Evolutionary conservation across 495 filamentous ascomycete species (phyloP).

Genomic region (Niebla homalea): DNA sequence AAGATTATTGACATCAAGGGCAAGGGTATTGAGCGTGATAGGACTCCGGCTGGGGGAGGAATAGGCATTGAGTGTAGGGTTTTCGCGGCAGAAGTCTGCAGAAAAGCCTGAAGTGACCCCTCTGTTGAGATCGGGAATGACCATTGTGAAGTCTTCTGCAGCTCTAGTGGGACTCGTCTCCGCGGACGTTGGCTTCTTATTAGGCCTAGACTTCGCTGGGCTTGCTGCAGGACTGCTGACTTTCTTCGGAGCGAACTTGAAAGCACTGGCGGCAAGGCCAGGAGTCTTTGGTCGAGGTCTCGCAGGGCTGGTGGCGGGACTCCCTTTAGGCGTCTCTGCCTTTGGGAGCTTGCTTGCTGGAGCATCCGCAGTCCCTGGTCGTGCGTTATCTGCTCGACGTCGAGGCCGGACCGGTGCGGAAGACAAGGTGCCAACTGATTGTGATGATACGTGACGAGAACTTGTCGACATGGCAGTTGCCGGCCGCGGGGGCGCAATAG

Average conservation of each 20-base stretch:
- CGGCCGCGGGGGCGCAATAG: constrained; percentile 14
- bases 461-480: constrained; percentile 11
- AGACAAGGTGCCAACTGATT: constrained; percentile 32
- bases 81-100: too few species aligned
- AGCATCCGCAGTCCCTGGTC: constrained; percentile 48
- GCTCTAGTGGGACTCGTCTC: constrained; percentile 9
- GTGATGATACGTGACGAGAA: constrained; percentile 19
- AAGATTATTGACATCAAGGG: not conserved
- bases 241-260: constrained; percentile 6
- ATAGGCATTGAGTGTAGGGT: too few species aligned
- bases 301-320: constrained; percentile 32
- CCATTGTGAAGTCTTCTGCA: constrained; percentile 10
- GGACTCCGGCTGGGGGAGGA: too few species aligned
- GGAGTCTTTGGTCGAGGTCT: constrained; percentile 20
- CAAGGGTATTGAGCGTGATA: not conserved
- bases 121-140: constrained; percentile 3
- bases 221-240: constrained; percentile 5
- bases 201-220: not conserved
- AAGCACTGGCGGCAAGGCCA: constrained; percentile 2
- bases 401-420: constrained; percentile 47
- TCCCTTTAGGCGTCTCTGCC: constrained; percentile 28
- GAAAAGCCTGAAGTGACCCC: too few species aligned
- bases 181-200: constrained; percentile 2
- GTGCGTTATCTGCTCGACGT: constrained; percentile 34
- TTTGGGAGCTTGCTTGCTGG: constrained; percentile 28